Conservation (phyloP, 2,329 filamentous ascomycete genomes). For the Xylariaceae sp. region DNA sequence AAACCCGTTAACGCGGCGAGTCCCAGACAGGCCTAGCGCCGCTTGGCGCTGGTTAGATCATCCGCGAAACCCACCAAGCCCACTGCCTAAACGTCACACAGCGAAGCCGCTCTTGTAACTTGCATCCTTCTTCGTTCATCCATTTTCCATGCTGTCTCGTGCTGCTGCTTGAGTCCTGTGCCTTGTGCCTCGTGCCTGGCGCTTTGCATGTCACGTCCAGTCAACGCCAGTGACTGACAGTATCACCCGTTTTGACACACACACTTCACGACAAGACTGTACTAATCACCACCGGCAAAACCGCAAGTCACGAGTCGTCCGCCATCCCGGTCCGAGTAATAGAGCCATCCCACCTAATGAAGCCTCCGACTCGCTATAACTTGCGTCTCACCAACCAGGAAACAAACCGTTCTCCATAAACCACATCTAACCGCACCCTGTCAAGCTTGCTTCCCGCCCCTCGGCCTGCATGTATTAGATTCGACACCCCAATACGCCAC, state of each 20-base stretch:
- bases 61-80: slow-evolving; percentile 8
- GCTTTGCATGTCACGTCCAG: slow-evolving; percentile 3
- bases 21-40: neutral
- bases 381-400: slow-evolving; percentile 3
- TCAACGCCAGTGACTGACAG: neutral
- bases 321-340: slow-evolving; percentile 14
- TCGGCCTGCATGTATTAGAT: neutral
- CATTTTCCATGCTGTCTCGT: neutral
- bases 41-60: slow-evolving; percentile 12
- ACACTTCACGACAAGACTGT: too few species aligned
- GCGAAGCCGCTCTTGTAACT: slow-evolving; percentile 8
- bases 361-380: slow-evolving; percentile 9
- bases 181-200: neutral
- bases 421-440: neutral
- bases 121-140: slow-evolving; percentile 4
- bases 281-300: neutral
- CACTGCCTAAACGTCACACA: slow-evolving; percentile 21
- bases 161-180: neutral
- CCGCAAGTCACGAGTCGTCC: slow-evolving; percentile 4
- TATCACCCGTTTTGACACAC: neutral
- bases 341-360: slow-evolving; percentile 12
- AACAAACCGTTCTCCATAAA: slow-evolving; percentile 15
- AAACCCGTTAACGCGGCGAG: slow-evolving; percentile 20
- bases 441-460: neutral
- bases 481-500: neutral